Evolutionary conservation across 2,329 filamentous ascomycete species (phyloP).

Genomic region (Graphilbum sp.): DNA sequence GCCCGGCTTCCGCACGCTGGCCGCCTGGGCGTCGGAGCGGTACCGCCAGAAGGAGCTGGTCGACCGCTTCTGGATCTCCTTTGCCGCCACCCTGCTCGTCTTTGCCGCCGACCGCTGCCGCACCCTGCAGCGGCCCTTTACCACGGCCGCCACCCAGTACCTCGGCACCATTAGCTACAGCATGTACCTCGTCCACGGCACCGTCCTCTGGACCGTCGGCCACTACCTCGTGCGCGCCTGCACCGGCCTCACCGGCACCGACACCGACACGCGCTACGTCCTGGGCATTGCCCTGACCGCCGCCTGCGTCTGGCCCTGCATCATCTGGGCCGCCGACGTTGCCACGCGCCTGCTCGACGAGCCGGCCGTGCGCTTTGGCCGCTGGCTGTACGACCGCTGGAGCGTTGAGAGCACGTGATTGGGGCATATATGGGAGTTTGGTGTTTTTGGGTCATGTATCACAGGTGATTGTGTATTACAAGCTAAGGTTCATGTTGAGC

Average conservation of each 20-base stretch:
- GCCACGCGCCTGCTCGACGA: constrained; percentile 40
- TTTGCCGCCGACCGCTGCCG: constrained; percentile 10
- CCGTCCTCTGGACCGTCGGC: constrained; percentile 34
- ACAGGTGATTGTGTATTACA: too few relatives aligned
- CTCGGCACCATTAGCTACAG: constrained; percentile 44
- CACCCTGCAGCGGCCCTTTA: constrained; percentile 15
- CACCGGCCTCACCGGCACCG: constrained; percentile 24
- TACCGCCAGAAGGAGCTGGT: constrained; percentile 6
- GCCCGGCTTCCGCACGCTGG: constrained; percentile 2
- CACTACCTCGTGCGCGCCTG: constrained; percentile 14
- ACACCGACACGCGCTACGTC: constrained; percentile 25
- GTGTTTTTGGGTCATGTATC: background rate
- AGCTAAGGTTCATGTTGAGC: too few relatives aligned
- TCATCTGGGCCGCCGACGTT: constrained; percentile 38
- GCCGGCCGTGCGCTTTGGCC: constrained; percentile 38
- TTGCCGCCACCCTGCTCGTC: constrained; percentile 12
- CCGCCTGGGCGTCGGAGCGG: constrained; percentile 8
- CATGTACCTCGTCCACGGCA: constrained; percentile 45
- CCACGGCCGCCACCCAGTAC: constrained; percentile 20
- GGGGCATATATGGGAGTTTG: background rate
- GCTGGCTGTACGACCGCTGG: constrained; percentile 33
- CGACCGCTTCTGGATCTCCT: constrained; percentile 14
- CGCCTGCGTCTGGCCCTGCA: constrained; percentile 29
- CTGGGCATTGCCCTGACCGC: constrained; percentile 29
- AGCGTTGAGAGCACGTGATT: background rate